phyloP scores from a whole-genome alignment of 1,284 basidiomycete species.

The Sanghuangporus sanghuang region DNA sequence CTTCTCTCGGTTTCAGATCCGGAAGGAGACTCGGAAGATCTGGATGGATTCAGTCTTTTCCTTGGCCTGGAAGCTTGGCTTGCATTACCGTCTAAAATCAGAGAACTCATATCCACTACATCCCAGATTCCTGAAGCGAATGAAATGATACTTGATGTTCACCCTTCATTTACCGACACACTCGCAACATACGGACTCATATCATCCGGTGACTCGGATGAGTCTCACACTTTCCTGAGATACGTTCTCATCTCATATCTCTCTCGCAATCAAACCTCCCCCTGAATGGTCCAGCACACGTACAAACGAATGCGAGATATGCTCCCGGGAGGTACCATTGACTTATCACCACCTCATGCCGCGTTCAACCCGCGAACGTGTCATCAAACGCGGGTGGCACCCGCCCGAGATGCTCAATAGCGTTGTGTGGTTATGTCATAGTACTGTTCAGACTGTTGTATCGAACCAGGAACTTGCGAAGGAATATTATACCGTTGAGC shows the following conservation, averaged over 20 bases:
- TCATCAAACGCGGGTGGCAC: slow-evolving; percentile 51
- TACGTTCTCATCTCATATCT: slow-evolving; percentile 36
- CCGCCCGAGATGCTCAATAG: slow-evolving; percentile 43
- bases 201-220: slow-evolving; percentile 32
- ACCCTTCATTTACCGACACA: slow-evolving; percentile 38
- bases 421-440: slow-evolving; percentile 57
- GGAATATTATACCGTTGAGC: slow-evolving; percentile 42
- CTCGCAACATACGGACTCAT: slow-evolving; percentile 42
- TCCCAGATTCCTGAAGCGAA: slow-evolving; percentile 30
- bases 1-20: slow-evolving; percentile 21
- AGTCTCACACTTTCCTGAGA: slow-evolving; percentile 33
- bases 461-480: slow-evolving; percentile 46
- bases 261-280: slow-evolving; percentile 36
- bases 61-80: slow-evolving; percentile 46
- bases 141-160: slow-evolving; percentile 32
- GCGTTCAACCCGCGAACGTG: slow-evolving; percentile 44
- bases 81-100: slow-evolving; percentile 31
- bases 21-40: slow-evolving; percentile 22
- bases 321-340: slow-evolving; percentile 45
- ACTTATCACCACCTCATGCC: slow-evolving; percentile 60
- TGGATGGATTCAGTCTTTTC: slow-evolving; percentile 49
- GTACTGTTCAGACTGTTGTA: slow-evolving; percentile 44
- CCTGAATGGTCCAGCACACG: slow-evolving; percentile 48
- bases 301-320: slow-evolving; percentile 50
- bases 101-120: slow-evolving; percentile 34